These are phyloP conservation scores for Termitomyces heimii DNA, from an alignment of 768 basidiomycete genomes.

Conservation along the genomic window DNA sequence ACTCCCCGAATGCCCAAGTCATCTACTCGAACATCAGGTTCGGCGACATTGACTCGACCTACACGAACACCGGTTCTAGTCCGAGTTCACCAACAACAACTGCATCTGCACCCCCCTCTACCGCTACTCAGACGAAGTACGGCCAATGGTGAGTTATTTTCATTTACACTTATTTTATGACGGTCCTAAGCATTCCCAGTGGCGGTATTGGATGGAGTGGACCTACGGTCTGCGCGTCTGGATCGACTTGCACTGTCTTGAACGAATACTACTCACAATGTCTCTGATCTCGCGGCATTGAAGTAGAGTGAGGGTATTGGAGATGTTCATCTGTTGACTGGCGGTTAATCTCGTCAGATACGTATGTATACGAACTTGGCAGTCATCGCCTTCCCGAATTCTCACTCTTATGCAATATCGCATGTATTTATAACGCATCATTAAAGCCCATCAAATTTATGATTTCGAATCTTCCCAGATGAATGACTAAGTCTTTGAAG, in stretches of 20 bases:
- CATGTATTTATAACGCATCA: background rate
- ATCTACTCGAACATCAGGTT: background rate
- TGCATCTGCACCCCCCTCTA: conserved; percentile 10
- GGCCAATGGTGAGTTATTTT: conserved; percentile 27
- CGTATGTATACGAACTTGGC: background rate
- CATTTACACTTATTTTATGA: background rate
- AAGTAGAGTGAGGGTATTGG: background rate
- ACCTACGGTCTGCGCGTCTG: conserved; percentile 24
- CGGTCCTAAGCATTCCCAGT: conserved; percentile 10
- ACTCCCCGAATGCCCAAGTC: background rate
- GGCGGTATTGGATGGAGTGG: conserved; percentile 24
- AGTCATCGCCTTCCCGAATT: background rate
- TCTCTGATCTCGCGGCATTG: conserved; percentile 11
- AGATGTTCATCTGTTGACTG: background rate
- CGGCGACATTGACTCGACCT: background rate
- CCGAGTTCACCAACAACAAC: background rate
- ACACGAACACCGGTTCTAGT: conserved; percentile 39
- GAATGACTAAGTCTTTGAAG: background rate
- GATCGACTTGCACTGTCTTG: conserved; percentile 20
- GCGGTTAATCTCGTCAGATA: background rate
- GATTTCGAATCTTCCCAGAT: background rate
- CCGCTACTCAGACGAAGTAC: conserved; percentile 26
- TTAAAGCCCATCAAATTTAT: background rate
- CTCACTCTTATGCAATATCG: background rate
- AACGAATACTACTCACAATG: conserved; percentile 30